Evolutionary conservation across 2,329 filamentous ascomycete species (phyloP).

Genomic region (Beauveria medogensis): DNA sequence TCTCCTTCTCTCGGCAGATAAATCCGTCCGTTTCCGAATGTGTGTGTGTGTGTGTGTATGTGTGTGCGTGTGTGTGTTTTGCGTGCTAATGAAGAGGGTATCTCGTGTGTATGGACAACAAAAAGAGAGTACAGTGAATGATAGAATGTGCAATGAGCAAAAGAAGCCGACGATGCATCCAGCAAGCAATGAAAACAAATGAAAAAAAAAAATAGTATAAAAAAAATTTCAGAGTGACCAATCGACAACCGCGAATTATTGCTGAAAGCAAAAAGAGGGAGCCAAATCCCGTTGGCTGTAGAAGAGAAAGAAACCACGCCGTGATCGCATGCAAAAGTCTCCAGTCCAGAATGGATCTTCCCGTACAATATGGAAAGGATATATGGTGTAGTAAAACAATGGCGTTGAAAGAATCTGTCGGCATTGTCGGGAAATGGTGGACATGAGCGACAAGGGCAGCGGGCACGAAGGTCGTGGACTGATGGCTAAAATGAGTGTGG

Average conservation of each 20-base stretch:
- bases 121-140: neutral
- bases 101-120: neutral
- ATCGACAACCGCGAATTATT: neutral
- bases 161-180: neutral
- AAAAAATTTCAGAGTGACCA: no score
- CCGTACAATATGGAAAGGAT: neutral
- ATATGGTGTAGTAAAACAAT: neutral
- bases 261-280: neutral
- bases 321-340: neutral
- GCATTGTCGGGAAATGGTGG: neutral
- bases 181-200: neutral
- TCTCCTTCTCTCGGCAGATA: neutral
- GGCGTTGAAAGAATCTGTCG: neutral
- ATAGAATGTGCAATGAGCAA: neutral
- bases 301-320: neutral
- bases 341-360: neutral
- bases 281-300: neutral
- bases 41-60: neutral
- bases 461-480: neutral
- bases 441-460: neutral
- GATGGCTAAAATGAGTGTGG: neutral
- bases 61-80: neutral
- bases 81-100: slow-evolving; percentile 3
- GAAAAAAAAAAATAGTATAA: neutral
- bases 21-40: neutral